phyloP scores from a whole-genome alignment of 73 alveolate genomes.

The Diophrys appendiculata region DNA sequence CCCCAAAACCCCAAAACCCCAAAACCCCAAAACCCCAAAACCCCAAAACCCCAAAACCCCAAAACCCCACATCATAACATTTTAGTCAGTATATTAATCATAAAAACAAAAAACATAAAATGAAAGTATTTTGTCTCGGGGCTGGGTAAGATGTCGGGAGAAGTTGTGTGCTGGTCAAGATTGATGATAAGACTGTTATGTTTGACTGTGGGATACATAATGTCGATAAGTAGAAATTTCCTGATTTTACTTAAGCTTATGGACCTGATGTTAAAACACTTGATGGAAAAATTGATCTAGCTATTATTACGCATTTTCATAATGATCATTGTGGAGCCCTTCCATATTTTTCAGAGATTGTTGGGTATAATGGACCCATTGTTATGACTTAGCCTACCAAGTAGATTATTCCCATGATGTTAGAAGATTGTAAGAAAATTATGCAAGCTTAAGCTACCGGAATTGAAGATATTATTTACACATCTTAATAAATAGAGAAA shows the following conservation, averaged over 20 bases:
- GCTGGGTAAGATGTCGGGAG: constrained; percentile 99
- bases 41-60: too few species aligned
- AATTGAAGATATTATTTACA: constrained; percentile 10
- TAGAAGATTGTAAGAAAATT: constrained; percentile 94
- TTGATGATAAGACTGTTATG: constrained; percentile 87
- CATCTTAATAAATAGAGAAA: constrained; percentile 43
- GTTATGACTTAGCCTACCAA: constrained; percentile 97
- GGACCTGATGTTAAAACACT: constrained; percentile 28
- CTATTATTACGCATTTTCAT: constrained; percentile 96
- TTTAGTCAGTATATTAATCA: too few species aligned
- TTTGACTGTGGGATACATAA: constrained; percentile 97
- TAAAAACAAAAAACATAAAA: too few species aligned
- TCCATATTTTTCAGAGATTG: constrained; percentile 94
- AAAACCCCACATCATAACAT: too few species aligned
- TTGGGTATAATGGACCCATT: constrained; percentile 89
- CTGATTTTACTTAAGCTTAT: constrained; percentile 75
- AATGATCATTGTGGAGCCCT: constrained; percentile 99
- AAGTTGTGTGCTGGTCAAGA: constrained; percentile 88
- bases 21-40: too few species aligned
- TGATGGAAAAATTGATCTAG: constrained; percentile 72
- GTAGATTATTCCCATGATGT: constrained; percentile 96
- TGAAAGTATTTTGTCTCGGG: constrained; percentile 92
- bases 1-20: too few species aligned
- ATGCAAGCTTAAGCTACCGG: constrained; percentile 26
- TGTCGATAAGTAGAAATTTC: constrained; percentile 93